Conservation (phyloP, 2,329 filamentous ascomycete species). For the Aspergillus pseudonomiae region DNA sequence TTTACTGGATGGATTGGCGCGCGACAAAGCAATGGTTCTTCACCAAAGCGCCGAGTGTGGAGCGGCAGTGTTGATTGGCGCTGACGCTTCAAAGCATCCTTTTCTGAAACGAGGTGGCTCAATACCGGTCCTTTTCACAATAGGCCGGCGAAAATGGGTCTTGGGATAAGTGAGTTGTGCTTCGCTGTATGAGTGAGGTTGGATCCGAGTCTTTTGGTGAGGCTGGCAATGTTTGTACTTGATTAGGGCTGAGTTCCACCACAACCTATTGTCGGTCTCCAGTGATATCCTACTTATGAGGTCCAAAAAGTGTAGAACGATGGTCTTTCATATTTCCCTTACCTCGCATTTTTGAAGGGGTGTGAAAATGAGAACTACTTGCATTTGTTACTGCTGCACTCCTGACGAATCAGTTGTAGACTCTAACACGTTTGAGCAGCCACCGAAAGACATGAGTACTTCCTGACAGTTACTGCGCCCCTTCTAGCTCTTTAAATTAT, state of each 20-base stretch:
- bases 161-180: neutral
- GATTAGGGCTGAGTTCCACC: too few relatives aligned
- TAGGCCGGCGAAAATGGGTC: neutral
- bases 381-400: neutral
- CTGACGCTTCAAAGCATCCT: conserved; percentile 3
- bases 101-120: conserved; percentile 11
- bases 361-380: too few relatives aligned
- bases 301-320: neutral
- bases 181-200: neutral
- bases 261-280: too few relatives aligned
- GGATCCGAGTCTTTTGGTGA: too few relatives aligned
- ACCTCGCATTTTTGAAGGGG: too few relatives aligned
- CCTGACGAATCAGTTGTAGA: neutral
- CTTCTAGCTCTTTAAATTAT: neutral
- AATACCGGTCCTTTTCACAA: neutral
- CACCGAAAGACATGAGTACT: neutral
- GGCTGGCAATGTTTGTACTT: too few relatives aligned
- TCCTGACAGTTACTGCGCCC: neutral
- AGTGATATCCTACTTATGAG: too few relatives aligned
- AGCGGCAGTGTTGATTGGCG: conserved; percentile 10
- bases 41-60: neutral
- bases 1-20: conserved; percentile 16
- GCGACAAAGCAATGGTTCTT: conserved; percentile 17
- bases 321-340: neutral
- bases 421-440: neutral